Conservation (phyloP, 75 land plant genomes). For the Cryptomeria japonica region DNA sequence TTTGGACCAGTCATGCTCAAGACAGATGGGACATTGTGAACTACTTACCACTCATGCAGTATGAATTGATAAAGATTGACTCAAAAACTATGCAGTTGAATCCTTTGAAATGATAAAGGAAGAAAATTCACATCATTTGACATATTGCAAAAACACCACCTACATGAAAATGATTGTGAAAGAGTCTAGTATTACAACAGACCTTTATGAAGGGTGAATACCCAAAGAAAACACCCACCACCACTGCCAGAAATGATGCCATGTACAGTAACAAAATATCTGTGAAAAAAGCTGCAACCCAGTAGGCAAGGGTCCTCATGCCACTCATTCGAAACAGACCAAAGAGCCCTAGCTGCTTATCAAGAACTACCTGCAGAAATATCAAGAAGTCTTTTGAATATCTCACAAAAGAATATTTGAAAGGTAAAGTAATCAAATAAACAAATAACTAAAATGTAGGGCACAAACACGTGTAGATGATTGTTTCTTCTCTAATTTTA, state of each 20-base stretch:
- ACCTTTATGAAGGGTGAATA: constrained; percentile 35
- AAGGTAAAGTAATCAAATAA: not conserved
- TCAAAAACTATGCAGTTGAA: too few relatives aligned
- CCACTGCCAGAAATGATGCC: constrained; percentile 20
- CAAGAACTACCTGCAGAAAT: constrained; percentile 25
- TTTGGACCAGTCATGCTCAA: too few relatives aligned
- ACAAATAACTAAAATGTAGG: not conserved
- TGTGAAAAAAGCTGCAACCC: constrained; percentile 27
- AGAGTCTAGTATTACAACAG: not conserved
- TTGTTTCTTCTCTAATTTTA: not conserved
- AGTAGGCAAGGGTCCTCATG: constrained; percentile 25
- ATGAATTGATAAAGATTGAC: too few relatives aligned
- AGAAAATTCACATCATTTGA: not conserved
- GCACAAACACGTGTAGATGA: not conserved
- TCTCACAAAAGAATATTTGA: not conserved
- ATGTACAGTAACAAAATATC: constrained; percentile 20
- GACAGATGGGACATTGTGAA: too few relatives aligned
- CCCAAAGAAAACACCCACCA: constrained; percentile 24
- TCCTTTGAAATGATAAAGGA: too few relatives aligned
- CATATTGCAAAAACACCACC: not conserved
- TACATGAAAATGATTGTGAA: not conserved
- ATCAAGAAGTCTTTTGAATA: not conserved
- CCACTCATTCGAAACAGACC: constrained; percentile 30
- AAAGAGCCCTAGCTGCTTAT: constrained; percentile 29
- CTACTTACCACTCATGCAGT: too few relatives aligned